Evolutionary conservation across 169 alveolate species (phyloP).

Genomic region (Perkinsus marinus): DNA sequence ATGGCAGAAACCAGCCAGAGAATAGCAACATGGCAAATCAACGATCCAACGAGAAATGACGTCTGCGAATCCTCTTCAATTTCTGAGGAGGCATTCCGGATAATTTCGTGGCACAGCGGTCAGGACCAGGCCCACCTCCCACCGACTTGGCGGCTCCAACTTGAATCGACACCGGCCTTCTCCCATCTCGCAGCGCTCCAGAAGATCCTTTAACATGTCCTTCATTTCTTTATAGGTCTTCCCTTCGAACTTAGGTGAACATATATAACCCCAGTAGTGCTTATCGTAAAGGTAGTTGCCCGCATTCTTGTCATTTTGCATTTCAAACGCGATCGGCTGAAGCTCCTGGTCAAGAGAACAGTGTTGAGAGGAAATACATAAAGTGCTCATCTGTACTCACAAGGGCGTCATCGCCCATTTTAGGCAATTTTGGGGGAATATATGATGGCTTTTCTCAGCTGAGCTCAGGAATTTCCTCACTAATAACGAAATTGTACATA

Average conservation of each 20-base stretch:
- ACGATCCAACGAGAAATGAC: background rate
- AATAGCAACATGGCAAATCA: background rate
- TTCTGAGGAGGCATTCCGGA: background rate
- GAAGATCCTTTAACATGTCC: background rate
- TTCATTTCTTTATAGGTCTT: background rate
- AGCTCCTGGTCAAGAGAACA: background rate
- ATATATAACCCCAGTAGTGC: background rate
- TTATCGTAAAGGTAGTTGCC: background rate
- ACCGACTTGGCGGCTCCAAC: background rate
- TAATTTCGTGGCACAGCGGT: background rate
- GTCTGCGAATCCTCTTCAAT: background rate
- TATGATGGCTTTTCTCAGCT: too few species aligned
- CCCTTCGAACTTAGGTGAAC: background rate
- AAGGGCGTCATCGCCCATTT: too few species aligned
- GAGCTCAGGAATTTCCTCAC: too few species aligned
- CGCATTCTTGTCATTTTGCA: background rate
- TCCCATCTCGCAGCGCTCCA: background rate
- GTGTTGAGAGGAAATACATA: too few species aligned
- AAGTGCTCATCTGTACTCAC: too few species aligned
- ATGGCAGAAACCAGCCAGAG: background rate
- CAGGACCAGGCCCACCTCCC: background rate
- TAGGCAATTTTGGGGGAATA: too few species aligned
- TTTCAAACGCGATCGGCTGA: background rate
- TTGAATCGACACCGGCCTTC: background rate
- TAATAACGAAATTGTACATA: too few species aligned